A percentile compares a stretch with the other conserved stretches of the same genome.
Evolutionary conservation across 176 grass and related monocot species (phyloP).

Genomic region (Carex myosuroides): DNA sequence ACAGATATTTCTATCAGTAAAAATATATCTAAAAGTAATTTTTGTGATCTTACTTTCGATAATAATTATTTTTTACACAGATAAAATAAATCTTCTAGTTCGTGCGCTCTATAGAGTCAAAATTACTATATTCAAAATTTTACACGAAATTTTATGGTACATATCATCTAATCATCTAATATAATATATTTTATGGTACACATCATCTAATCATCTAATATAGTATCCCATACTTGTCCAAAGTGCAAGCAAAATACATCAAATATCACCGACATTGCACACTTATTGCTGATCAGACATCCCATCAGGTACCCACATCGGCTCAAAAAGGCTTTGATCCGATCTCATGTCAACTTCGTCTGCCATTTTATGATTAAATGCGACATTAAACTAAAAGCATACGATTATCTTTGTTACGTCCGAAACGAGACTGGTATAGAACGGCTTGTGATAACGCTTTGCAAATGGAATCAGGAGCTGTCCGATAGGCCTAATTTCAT

Average conservation of each 20-base stretch:
- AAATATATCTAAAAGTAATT: too few species aligned
- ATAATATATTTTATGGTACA: too few species aligned
- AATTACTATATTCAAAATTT: too few species aligned
- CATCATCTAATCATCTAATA: not conserved
- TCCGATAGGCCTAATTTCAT: too few species aligned
- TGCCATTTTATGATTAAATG: not conserved
- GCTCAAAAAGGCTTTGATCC: not conserved
- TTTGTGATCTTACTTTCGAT: too few species aligned
- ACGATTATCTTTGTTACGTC: not conserved
- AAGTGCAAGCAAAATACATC: not conserved
- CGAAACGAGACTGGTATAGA: not conserved
- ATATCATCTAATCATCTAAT: too few species aligned
- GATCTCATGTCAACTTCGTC: not conserved
- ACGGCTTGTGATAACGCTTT: not conserved
- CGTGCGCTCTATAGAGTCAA: too few species aligned
- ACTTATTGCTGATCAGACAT: not conserved
- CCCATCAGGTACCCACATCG: not conserved
- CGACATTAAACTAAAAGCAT: not conserved
- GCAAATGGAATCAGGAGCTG: not conserved
- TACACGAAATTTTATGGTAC: too few species aligned
- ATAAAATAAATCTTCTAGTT: too few species aligned
- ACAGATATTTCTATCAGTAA: too few species aligned
- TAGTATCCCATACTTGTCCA: not conserved
- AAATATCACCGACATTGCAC: not conserved
- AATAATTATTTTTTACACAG: too few species aligned